These are phyloP conservation scores for Ogataea trehaloabstinens DNA, from an alignment of 805 yeast species.

Conservation along the genomic window DNA sequence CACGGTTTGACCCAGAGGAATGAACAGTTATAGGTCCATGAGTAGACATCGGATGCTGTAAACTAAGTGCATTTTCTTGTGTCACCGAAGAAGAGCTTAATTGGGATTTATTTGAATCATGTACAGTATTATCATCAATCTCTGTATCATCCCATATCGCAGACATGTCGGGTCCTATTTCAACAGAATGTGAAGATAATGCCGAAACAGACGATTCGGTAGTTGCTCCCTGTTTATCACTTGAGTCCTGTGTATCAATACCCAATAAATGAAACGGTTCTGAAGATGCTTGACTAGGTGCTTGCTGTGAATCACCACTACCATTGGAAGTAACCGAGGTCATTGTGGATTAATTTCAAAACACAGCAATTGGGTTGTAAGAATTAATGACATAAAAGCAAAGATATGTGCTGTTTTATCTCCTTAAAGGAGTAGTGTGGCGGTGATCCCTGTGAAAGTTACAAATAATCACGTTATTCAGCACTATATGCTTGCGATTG, in stretches of 20 bases:
- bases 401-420: background rate
- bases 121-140: too few relatives aligned
- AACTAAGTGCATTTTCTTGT: constrained; percentile 13
- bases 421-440: too few relatives aligned
- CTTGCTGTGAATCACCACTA: background rate
- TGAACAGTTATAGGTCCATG: constrained; percentile 37
- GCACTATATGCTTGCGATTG: too few relatives aligned
- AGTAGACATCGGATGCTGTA: constrained; percentile 27
- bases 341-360: too few relatives aligned
- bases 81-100: constrained; percentile 4
- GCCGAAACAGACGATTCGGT: background rate
- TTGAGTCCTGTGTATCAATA: background rate
- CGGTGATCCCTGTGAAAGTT: too few relatives aligned
- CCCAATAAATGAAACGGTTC: background rate
- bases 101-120: too few relatives aligned
- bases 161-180: background rate
- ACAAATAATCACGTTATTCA: too few relatives aligned
- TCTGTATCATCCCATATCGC: constrained; percentile 2
- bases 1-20: constrained; percentile 9
- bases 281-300: background rate
- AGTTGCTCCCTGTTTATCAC: background rate
- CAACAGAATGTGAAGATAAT: background rate
- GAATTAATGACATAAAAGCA: background rate
- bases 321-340: background rate
- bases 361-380: background rate